phyloP scores from a whole-genome alignment of 768 basidiomycete genomes.

The Leccinum broughii region DNA sequence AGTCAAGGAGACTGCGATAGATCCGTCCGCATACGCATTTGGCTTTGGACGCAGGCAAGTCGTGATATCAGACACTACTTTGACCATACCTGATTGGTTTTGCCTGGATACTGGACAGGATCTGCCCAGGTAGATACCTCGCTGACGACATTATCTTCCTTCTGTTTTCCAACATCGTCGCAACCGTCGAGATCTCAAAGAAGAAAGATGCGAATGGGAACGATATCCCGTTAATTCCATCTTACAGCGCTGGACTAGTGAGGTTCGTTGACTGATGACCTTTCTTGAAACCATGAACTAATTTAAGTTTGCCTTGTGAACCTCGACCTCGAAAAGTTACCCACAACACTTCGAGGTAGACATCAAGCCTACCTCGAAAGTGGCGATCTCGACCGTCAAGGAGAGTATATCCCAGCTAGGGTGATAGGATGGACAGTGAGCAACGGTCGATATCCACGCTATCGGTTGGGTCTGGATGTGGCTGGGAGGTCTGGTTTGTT shows the following conservation, averaged over 20 bases:
- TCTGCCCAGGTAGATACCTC: slow-evolving; percentile 15
- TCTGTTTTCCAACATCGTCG: slow-evolving; percentile 9
- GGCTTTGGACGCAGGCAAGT: slow-evolving; percentile 17
- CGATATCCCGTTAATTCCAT: slow-evolving; percentile 4
- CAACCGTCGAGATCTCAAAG: slow-evolving; percentile 10
- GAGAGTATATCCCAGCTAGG: not conserved
- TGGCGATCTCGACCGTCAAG: slow-evolving; percentile 12
- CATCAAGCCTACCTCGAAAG: slow-evolving; percentile 13
- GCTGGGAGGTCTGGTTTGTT: not conserved
- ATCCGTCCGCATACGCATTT: slow-evolving; percentile 15
- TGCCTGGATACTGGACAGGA: not conserved
- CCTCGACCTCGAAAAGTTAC: slow-evolving; percentile 3
- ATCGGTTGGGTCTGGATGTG: not conserved
- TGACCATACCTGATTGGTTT: not conserved
- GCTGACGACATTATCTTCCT: slow-evolving; percentile 14
- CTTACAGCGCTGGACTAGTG: slow-evolving; percentile 9
- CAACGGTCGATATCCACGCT: not conserved
- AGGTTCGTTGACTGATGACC: slow-evolving; percentile 2
- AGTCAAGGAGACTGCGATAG: slow-evolving; percentile 9
- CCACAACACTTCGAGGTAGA: slow-evolving; percentile 13
- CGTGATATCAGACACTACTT: too few species aligned
- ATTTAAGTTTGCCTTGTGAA: not conserved
- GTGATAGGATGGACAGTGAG: not conserved
- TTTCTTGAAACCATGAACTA: not conserved
- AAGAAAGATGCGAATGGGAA: slow-evolving; percentile 11